Evolutionary conservation across 2,329 filamentous ascomycete species (phyloP), one percentile per base, ranked within the genome.

Genomic region (Claviceps sp.): DNA sequence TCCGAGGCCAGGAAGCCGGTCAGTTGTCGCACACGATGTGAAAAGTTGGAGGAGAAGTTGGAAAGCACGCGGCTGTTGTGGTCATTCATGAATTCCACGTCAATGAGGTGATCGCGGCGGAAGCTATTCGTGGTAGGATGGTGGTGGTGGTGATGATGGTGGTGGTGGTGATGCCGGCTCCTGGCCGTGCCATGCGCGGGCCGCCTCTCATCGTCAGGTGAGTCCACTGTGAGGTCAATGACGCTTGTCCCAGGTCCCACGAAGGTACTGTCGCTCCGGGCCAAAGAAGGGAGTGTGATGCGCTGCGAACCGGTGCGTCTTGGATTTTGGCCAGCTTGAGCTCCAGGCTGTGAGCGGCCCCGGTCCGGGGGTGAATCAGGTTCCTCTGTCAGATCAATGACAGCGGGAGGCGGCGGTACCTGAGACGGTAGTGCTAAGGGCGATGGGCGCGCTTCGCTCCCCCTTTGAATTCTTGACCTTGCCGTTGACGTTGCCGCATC

Each of bases 201-300:
- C 13, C 54, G 54, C 14, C 55, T 56, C n/a, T 69, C 67, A 37
- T 63, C 63, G 22, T 67, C 62, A 16, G 68, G 65, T 6, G 67
- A 68, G 53, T 78, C 75, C 26, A 64, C 65, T 2, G 77, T 80
- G 9, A 80, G 68, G 58, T 80, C 77, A 50, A 80, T 78, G 30
- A 78, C 63, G 49, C 60, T 65, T 1, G 62, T 46, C 5, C 57
- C 51, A 3, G 61, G 62, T 4, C 61, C 64, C 13, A 72, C 60
- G 38, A 71, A 63, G 50, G 68, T 74, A 54, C 69, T 70, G 54
- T 75, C 72, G 55, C 70, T 74, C 44, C 72, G 67, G 7, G 70
- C 57, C 34, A 75, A 59, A 18, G 67, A 67, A 0, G 72, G 72
- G 1, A 70, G 69, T 34, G 69, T 69, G 48, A 61, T 62, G 16